Conservation (phyloP, 305 asterid species). For the Petunia hybrid region DNA sequence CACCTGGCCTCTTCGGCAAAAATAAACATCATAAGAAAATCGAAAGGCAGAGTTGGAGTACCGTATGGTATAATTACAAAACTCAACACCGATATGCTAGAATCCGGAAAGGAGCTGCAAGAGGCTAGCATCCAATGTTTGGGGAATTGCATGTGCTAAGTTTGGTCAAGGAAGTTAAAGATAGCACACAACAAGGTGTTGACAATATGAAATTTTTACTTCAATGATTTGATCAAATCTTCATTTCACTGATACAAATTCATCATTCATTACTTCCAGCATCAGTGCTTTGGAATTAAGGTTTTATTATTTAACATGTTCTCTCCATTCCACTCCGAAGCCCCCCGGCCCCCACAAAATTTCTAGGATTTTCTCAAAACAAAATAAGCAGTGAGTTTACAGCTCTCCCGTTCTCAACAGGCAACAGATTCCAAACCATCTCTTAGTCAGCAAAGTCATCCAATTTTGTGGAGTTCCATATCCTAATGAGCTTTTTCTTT, state of each 20-base stretch:
- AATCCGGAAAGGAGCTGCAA: background rate
- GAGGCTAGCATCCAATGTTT: background rate
- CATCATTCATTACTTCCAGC: background rate
- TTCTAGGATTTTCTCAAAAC: background rate
- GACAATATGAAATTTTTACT: background rate
- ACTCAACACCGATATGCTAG: constrained; percentile 15
- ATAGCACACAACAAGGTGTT: background rate
- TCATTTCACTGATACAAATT: background rate
- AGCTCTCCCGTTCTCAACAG: background rate
- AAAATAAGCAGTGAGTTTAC: background rate
- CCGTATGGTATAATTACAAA: background rate
- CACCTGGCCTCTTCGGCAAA: background rate
- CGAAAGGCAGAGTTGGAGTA: background rate
- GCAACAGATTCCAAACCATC: background rate
- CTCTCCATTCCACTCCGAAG: background rate
- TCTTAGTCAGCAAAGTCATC: background rate
- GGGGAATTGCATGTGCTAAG: background rate
- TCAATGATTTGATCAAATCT: background rate
- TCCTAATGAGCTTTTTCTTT: background rate
- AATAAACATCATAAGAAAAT: background rate
- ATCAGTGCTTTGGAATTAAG: background rate
- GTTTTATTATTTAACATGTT: background rate
- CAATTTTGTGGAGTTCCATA: background rate
- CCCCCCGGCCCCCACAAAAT: background rate
- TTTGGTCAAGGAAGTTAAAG: background rate